Percentiles rank a stretch among this genome's conserved stretches.
Evolutionary conservation across 768 basidiomycete species (phyloP).

Genomic region (Collybia mongolica): DNA sequence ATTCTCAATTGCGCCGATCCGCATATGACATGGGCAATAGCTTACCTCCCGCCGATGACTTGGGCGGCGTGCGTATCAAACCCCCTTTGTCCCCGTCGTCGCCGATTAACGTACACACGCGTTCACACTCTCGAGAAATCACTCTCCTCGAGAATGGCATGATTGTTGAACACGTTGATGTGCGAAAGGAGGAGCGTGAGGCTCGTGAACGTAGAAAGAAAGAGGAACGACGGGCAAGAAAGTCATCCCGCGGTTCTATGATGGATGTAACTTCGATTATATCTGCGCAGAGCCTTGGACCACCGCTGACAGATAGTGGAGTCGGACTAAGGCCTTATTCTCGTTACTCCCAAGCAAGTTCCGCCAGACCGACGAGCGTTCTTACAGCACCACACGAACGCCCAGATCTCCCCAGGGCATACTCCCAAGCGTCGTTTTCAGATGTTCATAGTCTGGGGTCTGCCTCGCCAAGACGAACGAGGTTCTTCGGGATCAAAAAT

Average conservation of each 20-base stretch:
- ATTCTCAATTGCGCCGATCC: conserved; percentile 76
- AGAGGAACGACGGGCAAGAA: conserved; percentile 72
- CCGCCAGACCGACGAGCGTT: conserved; percentile 58
- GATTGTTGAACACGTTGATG: conserved; percentile 86
- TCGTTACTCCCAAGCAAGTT: conserved; percentile 54
- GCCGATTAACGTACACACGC: conserved; percentile 39
- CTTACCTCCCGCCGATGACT: conserved; percentile 51
- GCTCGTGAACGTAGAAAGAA: conserved; percentile 67
- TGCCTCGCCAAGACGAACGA: conserved; percentile 61
- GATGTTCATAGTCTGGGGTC: conserved; percentile 77
- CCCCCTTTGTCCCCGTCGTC: conserved; percentile 47
- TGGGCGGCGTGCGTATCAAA: conserved; percentile 69
- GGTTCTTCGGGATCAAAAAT: conserved; percentile 79
- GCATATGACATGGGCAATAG: conserved; percentile 64
- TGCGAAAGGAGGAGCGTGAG: conserved; percentile 76
- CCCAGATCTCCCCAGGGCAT: conserved; percentile 61
- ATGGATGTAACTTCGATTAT: conserved; percentile 75
- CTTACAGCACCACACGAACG: conserved; percentile 59
- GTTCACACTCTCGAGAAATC: conserved; percentile 65
- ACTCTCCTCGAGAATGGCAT: conserved; percentile 86
- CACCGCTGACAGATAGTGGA: conserved; percentile 54
- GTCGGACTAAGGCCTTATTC: conserved; percentile 55
- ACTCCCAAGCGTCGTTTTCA: conserved; percentile 79
- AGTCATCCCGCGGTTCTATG: conserved; percentile 68
- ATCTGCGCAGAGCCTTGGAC: conserved; percentile 57